phyloP scores from a whole-genome alignment of 1,284 basidiomycete species.

The Sanghuangporus sanghuang region DNA sequence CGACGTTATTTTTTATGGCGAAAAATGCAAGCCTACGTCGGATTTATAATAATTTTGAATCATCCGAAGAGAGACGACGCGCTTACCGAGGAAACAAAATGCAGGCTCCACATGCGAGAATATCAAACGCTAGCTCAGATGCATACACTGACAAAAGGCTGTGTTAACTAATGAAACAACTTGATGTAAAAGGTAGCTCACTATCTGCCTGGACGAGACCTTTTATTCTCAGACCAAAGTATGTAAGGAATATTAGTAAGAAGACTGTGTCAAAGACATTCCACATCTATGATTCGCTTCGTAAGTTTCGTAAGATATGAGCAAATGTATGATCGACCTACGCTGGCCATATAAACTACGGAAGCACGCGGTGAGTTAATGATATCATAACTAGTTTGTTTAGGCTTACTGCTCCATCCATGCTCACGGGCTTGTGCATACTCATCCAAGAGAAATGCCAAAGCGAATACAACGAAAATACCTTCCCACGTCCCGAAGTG shows the following conservation, averaged over 20 bases:
- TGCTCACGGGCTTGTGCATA: constrained; percentile 78
- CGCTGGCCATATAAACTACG: constrained; percentile 79
- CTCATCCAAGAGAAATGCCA: constrained; percentile 76
- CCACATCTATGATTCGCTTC: constrained; percentile 56
- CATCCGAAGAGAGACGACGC: background rate
- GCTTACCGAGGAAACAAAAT: constrained; percentile 76
- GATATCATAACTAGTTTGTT: background rate
- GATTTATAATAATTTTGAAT: constrained; percentile 4
- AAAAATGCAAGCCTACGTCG: constrained; percentile 71
- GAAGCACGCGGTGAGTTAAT: constrained; percentile 7
- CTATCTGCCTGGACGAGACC: constrained; percentile 56
- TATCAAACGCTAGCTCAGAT: constrained; percentile 75
- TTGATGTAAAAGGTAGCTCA: constrained; percentile 23
- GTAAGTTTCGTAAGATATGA: background rate
- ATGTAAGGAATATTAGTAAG: constrained; percentile 67
- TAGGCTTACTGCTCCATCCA: constrained; percentile 74
- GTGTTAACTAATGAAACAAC: background rate
- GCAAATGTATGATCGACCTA: constrained; percentile 27
- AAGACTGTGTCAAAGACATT: constrained; percentile 83
- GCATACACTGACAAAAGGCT: constrained; percentile 33
- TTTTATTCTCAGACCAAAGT: constrained; percentile 60
- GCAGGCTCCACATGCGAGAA: constrained; percentile 81
- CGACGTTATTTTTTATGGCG: constrained; percentile 76
- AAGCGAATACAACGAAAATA: constrained; percentile 69
- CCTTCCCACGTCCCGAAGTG: constrained; percentile 58